Percentiles rank a stretch among this genome's conserved stretches.
phyloP scores from a whole-genome alignment of 2,329 filamentous ascomycete species.

The Xylaria arbuscula region DNA sequence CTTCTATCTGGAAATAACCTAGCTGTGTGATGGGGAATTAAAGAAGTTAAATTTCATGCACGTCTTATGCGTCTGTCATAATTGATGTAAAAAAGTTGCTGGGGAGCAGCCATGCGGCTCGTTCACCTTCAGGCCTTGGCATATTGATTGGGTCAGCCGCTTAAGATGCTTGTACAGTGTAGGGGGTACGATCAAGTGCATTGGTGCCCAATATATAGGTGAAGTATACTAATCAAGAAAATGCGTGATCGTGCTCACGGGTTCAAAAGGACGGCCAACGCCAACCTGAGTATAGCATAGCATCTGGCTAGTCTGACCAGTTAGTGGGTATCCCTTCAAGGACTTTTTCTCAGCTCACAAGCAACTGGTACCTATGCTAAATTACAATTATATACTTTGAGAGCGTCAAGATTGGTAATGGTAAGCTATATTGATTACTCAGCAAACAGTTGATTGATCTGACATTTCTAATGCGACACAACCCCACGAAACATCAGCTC shows the following conservation, averaged over 20 bases:
- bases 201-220: not conserved
- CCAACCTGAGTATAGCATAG: not conserved
- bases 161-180: not conserved
- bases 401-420: slow-evolving; percentile 10
- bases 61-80: not conserved
- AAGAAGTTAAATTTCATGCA: slow-evolving; percentile 14
- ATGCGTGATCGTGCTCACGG: not conserved
- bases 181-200: not conserved
- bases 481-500: slow-evolving; percentile 1
- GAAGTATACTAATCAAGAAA: not conserved
- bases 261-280: not conserved
- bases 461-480: not conserved
- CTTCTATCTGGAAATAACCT: slow-evolving; percentile 5
- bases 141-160: not conserved
- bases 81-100: not conserved
- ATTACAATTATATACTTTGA: no score
- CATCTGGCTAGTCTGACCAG: not conserved
- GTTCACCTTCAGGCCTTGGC: not conserved
- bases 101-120: not conserved
- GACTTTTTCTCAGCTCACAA: not conserved
- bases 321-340: not conserved
- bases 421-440: not conserved
- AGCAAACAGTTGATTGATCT: not conserved
- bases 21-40: slow-evolving; percentile 12
- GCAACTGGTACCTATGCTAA: no score